Conservation (phyloP, 2,329 filamentous ascomycete species). For the Falciphora oryzae region DNA sequence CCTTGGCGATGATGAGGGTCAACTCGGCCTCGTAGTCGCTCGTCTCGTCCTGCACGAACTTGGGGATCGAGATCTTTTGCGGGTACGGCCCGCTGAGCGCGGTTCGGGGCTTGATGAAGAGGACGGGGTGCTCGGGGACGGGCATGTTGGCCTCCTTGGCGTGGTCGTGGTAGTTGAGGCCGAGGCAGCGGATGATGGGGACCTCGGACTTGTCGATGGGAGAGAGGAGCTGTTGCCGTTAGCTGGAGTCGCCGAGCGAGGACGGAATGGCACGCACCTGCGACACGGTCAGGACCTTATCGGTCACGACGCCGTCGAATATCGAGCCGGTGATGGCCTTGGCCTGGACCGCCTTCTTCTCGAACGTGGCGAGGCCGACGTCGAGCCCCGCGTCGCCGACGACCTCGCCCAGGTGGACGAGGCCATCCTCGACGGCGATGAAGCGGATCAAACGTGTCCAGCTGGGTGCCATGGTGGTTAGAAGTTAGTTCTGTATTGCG, state of each 20-base stretch:
- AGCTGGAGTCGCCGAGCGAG: neutral
- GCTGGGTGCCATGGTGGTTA: conserved; percentile 11
- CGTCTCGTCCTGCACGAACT: conserved; percentile 28
- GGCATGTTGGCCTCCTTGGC: conserved; percentile 31
- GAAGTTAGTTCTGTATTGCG: too few relatives aligned
- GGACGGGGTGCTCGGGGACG: conserved; percentile 27
- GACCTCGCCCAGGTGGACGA: conserved; percentile 33
- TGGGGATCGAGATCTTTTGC: conserved; percentile 24
- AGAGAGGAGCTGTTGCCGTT: conserved; percentile 21
- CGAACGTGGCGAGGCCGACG: conserved; percentile 27
- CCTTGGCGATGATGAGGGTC: conserved; percentile 29
- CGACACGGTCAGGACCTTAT: conserved; percentile 22
- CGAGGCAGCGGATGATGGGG: conserved; percentile 37
- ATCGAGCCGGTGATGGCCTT: conserved; percentile 27
- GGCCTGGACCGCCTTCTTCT: conserved; percentile 27
- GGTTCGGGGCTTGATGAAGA: conserved; percentile 34
- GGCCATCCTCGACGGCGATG: conserved; percentile 34
- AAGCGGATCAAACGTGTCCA: conserved; percentile 37
- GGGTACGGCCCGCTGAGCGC: conserved; percentile 27
- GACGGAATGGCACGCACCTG: conserved; percentile 16
- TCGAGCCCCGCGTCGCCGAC: conserved; percentile 26
- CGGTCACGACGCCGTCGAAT: conserved; percentile 29
- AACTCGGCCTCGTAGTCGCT: conserved; percentile 37
- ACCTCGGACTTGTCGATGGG: conserved; percentile 29
- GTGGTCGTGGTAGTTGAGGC: conserved; percentile 39